Conservation (phyloP, 768 basidiomycete species). For the Termitomyces sp. region DNA sequence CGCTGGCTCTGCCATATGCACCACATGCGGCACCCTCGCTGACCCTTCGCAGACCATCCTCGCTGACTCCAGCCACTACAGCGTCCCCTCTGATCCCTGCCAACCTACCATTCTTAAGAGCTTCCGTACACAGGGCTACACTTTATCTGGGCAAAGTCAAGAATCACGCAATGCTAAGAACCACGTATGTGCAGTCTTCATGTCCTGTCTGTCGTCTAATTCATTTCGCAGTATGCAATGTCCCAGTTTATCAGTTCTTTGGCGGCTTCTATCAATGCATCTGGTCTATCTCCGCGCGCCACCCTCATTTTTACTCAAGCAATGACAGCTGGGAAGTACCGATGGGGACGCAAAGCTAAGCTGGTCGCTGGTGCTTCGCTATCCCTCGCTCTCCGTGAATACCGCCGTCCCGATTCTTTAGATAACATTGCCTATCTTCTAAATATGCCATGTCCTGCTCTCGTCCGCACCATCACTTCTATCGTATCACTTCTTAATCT, state of each 20-base stretch:
- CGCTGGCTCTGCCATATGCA: conserved; percentile 60
- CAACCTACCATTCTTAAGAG: conserved; percentile 41
- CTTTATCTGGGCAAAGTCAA: conserved; percentile 61
- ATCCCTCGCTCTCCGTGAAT: conserved; percentile 67
- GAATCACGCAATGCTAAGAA: conserved; percentile 63
- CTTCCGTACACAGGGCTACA: conserved; percentile 40
- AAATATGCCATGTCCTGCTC: conserved; percentile 41
- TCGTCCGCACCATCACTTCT: conserved; percentile 53
- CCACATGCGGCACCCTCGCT: conserved; percentile 63
- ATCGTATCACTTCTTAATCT: conserved; percentile 50
- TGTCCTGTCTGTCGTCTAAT: conserved; percentile 4
- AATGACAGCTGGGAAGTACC: conserved; percentile 51
- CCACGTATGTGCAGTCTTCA: conserved; percentile 35
- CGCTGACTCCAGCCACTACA: conserved; percentile 37
- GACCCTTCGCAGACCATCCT: conserved; percentile 62
- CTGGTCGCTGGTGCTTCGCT: conserved; percentile 65
- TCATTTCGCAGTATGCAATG: conserved; percentile 49
- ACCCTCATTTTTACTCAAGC: conserved; percentile 65
- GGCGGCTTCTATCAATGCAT: conserved; percentile 49
- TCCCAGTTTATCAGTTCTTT: conserved; percentile 58
- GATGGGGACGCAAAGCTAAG: conserved; percentile 75
- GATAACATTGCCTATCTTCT: conserved; percentile 66
- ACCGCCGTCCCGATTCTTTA: conserved; percentile 61
- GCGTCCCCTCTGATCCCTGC: conserved; percentile 26
- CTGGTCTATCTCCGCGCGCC: conserved; percentile 63